Evolutionary conservation across 129 eudicot species (phyloP).

Genomic region (Centrapalus pauciflorus): DNA sequence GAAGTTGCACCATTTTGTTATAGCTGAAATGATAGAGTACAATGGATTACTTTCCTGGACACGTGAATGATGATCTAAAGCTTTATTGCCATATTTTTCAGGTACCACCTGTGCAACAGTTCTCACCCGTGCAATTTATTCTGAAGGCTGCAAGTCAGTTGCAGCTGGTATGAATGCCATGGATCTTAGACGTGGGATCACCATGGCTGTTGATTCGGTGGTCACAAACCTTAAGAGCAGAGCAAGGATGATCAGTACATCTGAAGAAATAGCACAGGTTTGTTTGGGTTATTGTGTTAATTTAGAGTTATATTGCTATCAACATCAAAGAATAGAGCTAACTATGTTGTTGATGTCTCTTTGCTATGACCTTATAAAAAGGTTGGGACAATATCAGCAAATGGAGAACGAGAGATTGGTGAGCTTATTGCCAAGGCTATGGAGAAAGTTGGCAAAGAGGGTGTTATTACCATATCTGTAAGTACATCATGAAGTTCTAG

Average conservation of each 20-base stretch:
- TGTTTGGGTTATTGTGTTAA: background rate
- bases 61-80: slow-evolving; percentile 1
- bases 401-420: slow-evolving; percentile 50
- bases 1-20: background rate
- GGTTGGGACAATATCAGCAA: slow-evolving; percentile 59
- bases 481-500: background rate
- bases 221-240: slow-evolving; percentile 59
- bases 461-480: slow-evolving; percentile 45
- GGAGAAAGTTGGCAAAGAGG: slow-evolving; percentile 55
- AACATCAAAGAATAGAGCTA: background rate
- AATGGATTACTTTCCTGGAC: background rate
- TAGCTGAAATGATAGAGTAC: background rate
- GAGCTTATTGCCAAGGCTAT: slow-evolving; percentile 54
- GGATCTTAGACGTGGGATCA: slow-evolving; percentile 73
- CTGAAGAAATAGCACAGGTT: slow-evolving; percentile 70
- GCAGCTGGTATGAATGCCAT: slow-evolving; percentile 94
- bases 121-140: slow-evolving; percentile 70
- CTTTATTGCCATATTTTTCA: slow-evolving; percentile 21
- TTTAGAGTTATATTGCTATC: background rate
- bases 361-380: background rate
- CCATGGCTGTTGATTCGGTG: slow-evolving; percentile 64
- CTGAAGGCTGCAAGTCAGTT: slow-evolving; percentile 86
- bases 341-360: background rate
- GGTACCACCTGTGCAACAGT: slow-evolving; percentile 91
- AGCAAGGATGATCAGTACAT: slow-evolving; percentile 65